These are phyloP conservation scores for Mycena kentingensis DNA, from an alignment of 768 basidiomycete species.

Conservation along the genomic window DNA sequence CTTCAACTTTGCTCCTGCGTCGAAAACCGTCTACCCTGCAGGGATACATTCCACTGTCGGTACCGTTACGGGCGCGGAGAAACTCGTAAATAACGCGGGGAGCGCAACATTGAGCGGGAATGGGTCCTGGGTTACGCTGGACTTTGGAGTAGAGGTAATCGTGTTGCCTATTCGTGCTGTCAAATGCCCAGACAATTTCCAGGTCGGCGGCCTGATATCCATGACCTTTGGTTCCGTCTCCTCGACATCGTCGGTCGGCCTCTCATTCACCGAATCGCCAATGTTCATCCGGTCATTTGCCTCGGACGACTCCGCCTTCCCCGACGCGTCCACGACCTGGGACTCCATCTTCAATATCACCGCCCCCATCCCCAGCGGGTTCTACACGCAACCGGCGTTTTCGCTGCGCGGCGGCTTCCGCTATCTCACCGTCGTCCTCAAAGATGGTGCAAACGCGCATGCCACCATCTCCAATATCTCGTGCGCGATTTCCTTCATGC, in stretches of 20 bases:
- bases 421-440: constrained; percentile 50
- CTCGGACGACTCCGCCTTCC: constrained; percentile 56
- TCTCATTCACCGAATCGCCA: constrained; percentile 62
- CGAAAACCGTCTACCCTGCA: constrained; percentile 47
- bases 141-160: constrained; percentile 55
- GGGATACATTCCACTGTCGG: constrained; percentile 43
- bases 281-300: constrained; percentile 52
- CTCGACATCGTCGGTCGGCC: constrained; percentile 40
- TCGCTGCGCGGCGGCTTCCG: constrained; percentile 55
- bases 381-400: constrained; percentile 51
- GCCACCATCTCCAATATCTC: constrained; percentile 51
- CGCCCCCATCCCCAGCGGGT: constrained; percentile 38
- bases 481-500: constrained; percentile 55
- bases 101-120: constrained; percentile 41
- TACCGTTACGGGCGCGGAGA: constrained; percentile 32
- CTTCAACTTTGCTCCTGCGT: constrained; percentile 52
- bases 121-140: constrained; percentile 52
- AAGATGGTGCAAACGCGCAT: constrained; percentile 26
- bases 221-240: constrained; percentile 42
- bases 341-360: constrained; percentile 45
- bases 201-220: constrained; percentile 59
- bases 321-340: constrained; percentile 44
- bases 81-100: constrained; percentile 37
- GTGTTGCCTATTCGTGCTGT: constrained; percentile 7
- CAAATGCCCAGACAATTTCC: neutral